Evolutionary conservation across 2,329 filamentous ascomycete species (phyloP).

Genomic region (Xylariaceae sp.): DNA sequence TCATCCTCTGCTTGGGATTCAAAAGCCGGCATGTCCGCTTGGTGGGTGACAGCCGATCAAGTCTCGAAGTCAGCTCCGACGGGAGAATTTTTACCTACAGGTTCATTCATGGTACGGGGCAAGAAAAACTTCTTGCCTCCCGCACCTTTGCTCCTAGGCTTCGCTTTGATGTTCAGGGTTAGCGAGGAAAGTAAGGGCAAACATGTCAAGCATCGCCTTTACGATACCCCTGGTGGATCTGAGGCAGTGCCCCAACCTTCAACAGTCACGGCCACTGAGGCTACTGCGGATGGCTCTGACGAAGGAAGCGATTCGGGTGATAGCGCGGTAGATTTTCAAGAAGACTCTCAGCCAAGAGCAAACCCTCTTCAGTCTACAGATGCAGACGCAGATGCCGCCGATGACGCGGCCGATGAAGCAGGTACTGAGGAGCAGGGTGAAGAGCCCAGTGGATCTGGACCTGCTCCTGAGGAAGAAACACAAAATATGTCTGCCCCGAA

Average conservation of each 20-base stretch:
- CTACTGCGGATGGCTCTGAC: slow-evolving; percentile 18
- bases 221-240: slow-evolving; percentile 20
- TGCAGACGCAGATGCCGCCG: not conserved
- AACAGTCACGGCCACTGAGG: slow-evolving; percentile 2
- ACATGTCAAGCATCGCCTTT: slow-evolving; percentile 68
- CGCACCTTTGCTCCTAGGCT: slow-evolving; percentile 79
- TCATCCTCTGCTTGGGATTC: slow-evolving; percentile 92
- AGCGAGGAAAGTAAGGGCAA: slow-evolving; percentile 81
- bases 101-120: slow-evolving; percentile 76
- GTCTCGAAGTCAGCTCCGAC: slow-evolving; percentile 79
- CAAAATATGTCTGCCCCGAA: slow-evolving; percentile 16
- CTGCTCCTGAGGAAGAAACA: slow-evolving; percentile 17
- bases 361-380: slow-evolving; percentile 32
- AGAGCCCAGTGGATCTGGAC: not conserved
- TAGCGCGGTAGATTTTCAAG: slow-evolving; percentile 26
- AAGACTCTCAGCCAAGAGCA: slow-evolving; percentile 20
- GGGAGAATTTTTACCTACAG: slow-evolving; percentile 75
- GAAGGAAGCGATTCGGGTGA: slow-evolving; percentile 29
- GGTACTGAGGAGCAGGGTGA: slow-evolving; percentile 25
- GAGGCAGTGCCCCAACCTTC: slow-evolving; percentile 5
- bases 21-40: slow-evolving; percentile 92
- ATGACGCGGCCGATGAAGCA: slow-evolving; percentile 30
- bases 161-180: slow-evolving; percentile 82
- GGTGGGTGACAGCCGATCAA: slow-evolving; percentile 90
- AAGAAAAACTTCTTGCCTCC: slow-evolving; percentile 91